A percentile compares a stretch with the other conserved stretches of the same genome.
phyloP scores from a whole-genome alignment of 2,329 filamentous ascomycete species.

The Hypoxylon sp. region DNA sequence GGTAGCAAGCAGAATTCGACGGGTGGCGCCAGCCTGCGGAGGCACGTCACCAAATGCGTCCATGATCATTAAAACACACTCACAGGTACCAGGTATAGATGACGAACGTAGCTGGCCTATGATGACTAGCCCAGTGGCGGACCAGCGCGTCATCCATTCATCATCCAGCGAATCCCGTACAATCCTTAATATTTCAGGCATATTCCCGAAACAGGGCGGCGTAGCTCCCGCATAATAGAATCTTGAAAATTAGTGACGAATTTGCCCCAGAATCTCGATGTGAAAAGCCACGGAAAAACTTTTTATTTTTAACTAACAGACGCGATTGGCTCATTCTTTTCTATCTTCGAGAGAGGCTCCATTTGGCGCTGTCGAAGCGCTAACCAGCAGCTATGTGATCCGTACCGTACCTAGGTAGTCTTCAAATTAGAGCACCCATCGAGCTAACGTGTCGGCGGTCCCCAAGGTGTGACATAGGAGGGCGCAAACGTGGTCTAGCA shows the following conservation, averaged over 20 bases:
- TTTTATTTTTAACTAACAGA: background rate
- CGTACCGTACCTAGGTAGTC: no score
- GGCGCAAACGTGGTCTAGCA: background rate
- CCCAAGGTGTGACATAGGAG: background rate
- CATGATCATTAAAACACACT: background rate
- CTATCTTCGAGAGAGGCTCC: background rate
- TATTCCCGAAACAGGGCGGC: background rate
- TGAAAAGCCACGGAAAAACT: background rate
- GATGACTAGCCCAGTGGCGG: background rate
- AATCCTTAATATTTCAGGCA: background rate
- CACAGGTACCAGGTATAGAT: background rate
- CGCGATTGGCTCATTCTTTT: background rate
- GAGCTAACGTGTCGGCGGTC: background rate
- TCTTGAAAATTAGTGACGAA: background rate
- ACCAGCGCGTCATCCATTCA: constrained; percentile 33
- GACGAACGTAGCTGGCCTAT: background rate
- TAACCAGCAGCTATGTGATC: no score
- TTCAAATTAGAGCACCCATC: no score
- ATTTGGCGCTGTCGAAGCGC: background rate
- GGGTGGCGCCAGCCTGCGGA: background rate
- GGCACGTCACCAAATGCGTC: background rate
- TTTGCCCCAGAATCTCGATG: background rate
- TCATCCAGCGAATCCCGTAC: constrained; percentile 17
- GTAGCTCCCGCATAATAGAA: background rate
- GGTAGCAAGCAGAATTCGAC: background rate